phyloP scores from a whole-genome alignment of 768 basidiomycete species.

The Dictyophora rubrovolvata region DNA sequence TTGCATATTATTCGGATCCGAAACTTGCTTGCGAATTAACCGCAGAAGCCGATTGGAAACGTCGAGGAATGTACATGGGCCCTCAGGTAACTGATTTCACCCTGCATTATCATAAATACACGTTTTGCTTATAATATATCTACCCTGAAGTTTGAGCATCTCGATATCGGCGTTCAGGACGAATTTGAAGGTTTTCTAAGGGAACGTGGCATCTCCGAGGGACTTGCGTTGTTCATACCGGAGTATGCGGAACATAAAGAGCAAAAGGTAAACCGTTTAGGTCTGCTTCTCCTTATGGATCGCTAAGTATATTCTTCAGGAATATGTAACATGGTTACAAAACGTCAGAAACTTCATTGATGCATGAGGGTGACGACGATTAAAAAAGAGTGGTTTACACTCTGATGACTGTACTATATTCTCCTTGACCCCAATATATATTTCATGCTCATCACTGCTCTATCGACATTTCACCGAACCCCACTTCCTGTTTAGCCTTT shows the following conservation, averaged over 20 bases:
- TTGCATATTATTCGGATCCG: constrained; percentile 72
- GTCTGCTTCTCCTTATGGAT: constrained; percentile 4
- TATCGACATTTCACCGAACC: no score
- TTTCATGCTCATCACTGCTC: no score
- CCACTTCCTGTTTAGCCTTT: no score
- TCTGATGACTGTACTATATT: background rate
- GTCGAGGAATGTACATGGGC: constrained; percentile 85
- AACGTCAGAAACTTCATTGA: constrained; percentile 80
- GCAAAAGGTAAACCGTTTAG: constrained; percentile 57
- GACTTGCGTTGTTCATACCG: constrained; percentile 75
- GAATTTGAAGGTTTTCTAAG: constrained; percentile 84
- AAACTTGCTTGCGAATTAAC: constrained; percentile 66
- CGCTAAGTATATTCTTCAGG: constrained; percentile 34
- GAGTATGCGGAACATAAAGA: constrained; percentile 88
- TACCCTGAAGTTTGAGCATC: constrained; percentile 63
- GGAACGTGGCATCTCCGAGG: constrained; percentile 83
- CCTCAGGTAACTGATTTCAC: constrained; percentile 48
- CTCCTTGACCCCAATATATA: no score
- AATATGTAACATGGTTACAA: constrained; percentile 85
- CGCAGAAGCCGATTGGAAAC: constrained; percentile 89
- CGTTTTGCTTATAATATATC: no score
- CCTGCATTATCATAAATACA: no score
- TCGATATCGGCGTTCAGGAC: constrained; percentile 80
- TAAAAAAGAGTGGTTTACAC: background rate
- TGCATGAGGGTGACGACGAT: constrained; percentile 13